Evolutionary conservation across 352 stramenopile genomes (phyloP).

Genomic region (Phytophthora fragariaefolia): DNA sequence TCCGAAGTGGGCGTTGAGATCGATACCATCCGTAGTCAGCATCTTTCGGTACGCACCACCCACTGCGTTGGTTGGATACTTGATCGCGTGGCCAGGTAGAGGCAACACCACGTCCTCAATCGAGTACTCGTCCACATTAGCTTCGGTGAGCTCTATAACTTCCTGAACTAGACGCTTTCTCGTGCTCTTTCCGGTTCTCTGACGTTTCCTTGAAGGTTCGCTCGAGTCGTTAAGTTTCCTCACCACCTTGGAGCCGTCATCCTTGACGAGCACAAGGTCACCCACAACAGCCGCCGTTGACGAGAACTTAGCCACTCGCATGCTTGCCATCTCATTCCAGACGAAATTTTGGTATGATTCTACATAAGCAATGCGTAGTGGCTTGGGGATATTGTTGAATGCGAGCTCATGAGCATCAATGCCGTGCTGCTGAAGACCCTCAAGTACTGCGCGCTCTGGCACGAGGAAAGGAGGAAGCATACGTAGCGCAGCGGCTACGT

Average conservation of each 20-base stretch:
- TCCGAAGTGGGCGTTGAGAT: slow-evolving; percentile 58
- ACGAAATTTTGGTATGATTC: slow-evolving; percentile 94
- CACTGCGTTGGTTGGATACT: slow-evolving; percentile 84
- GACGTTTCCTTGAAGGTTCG: slow-evolving; percentile 44
- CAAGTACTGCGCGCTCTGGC: slow-evolving; percentile 72
- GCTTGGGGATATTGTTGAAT: slow-evolving; percentile 67
- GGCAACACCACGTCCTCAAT: slow-evolving; percentile 96
- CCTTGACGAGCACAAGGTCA: slow-evolving; percentile 85
- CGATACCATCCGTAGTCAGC: slow-evolving; percentile 62
- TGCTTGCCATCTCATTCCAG: slow-evolving; percentile 95
- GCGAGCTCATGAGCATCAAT: slow-evolving; percentile 77
- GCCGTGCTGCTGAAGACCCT: slow-evolving; percentile 77
- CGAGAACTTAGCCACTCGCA: slow-evolving; percentile 80
- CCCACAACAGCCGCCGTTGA: slow-evolving; percentile 73
- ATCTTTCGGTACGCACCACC: slow-evolving; percentile 57
- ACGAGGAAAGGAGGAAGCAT: slow-evolving; percentile 82
- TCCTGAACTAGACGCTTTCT: slow-evolving; percentile 23
- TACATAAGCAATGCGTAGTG: slow-evolving; percentile 71
- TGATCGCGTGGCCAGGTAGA: slow-evolving; percentile 90
- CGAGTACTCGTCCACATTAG: slow-evolving; percentile 86
- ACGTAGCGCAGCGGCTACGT: slow-evolving; percentile 74
- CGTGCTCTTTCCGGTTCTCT: slow-evolving; percentile 33
- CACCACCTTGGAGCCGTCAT: slow-evolving; percentile 11
- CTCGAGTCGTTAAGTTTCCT: slow-evolving; percentile 19
- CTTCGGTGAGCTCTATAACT: slow-evolving; percentile 78